Evolutionary conservation across 208 protist species (phyloP).

Genomic region (Endotrypanum monterogeii): DNA sequence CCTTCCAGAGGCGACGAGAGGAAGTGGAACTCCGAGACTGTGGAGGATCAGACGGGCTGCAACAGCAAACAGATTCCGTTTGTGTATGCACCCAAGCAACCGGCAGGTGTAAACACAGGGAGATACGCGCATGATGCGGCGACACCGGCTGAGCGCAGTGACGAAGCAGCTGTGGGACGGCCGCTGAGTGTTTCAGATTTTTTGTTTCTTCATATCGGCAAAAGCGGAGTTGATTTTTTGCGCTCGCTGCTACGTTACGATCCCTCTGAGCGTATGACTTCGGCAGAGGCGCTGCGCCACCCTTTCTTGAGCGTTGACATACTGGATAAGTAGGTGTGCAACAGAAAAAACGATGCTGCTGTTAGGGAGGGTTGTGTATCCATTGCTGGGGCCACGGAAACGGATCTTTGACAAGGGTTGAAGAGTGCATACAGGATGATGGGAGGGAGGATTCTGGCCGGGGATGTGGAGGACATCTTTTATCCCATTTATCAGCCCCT

Average conservation of each 20-base stretch:
- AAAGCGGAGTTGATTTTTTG: slow-evolving; percentile 52
- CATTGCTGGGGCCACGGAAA: no score
- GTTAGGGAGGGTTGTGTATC: not conserved
- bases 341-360: not conserved
- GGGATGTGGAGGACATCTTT: no score
- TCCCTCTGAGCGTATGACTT: slow-evolving; percentile 48
- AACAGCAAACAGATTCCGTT: not conserved
- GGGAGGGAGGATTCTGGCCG: no score
- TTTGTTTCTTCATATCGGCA: slow-evolving; percentile 27
- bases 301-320: slow-evolving; percentile 23
- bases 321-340: not conserved
- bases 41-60: not conserved
- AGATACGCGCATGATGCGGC: not conserved
- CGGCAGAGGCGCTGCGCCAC: slow-evolving; percentile 55
- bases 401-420: no score
- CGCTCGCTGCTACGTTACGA: slow-evolving; percentile 51
- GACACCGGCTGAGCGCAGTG: not conserved
- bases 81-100: not conserved
- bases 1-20: slow-evolving; percentile 15
- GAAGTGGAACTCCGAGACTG: slow-evolving; percentile 1
- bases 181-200: slow-evolving; percentile 10
- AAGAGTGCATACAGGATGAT: no score
- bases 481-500: no score
- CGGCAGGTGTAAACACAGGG: not conserved
- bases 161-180: not conserved